phyloP scores from a whole-genome alignment of 1,284 basidiomycete species.

The Sporisorium scitamineum region DNA sequence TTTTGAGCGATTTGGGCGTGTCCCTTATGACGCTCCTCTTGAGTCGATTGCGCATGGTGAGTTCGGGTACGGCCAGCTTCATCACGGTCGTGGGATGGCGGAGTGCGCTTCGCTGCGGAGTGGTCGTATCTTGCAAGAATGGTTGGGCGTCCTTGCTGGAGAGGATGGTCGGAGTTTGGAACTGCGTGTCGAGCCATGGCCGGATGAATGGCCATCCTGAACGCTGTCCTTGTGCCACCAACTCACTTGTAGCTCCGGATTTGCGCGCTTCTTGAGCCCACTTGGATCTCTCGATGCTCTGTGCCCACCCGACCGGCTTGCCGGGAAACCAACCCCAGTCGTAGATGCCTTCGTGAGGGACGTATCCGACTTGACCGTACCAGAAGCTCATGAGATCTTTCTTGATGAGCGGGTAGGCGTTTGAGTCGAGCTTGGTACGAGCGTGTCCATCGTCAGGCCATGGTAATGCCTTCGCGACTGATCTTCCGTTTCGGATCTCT shows the following conservation, averaged over 20 bases:
- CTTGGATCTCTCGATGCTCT: conserved; percentile 6
- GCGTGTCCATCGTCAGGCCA: conserved; percentile 39
- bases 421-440: conserved; percentile 14
- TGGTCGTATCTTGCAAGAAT: conserved; percentile 18
- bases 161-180: neutral
- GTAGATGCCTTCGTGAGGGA: conserved; percentile 31
- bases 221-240: neutral
- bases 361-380: conserved; percentile 30
- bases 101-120: conserved; percentile 15
- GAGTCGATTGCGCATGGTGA: conserved; percentile 26
- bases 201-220: conserved; percentile 46
- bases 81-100: conserved; percentile 36
- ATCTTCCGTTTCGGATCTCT: neutral
- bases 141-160: conserved; percentile 7
- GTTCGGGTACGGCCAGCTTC: conserved; percentile 30
- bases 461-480: neutral
- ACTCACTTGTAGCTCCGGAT: neutral
- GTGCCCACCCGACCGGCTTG: conserved; percentile 30
- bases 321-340: conserved; percentile 49
- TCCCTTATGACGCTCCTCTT: conserved; percentile 14
- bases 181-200: conserved; percentile 21
- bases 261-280: conserved; percentile 22
- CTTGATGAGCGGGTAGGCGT: conserved; percentile 24
- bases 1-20: conserved; percentile 14
- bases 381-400: conserved; percentile 21